phyloP scores from a whole-genome alignment of 139 green algal species.

The Chlorella sp. region DNA sequence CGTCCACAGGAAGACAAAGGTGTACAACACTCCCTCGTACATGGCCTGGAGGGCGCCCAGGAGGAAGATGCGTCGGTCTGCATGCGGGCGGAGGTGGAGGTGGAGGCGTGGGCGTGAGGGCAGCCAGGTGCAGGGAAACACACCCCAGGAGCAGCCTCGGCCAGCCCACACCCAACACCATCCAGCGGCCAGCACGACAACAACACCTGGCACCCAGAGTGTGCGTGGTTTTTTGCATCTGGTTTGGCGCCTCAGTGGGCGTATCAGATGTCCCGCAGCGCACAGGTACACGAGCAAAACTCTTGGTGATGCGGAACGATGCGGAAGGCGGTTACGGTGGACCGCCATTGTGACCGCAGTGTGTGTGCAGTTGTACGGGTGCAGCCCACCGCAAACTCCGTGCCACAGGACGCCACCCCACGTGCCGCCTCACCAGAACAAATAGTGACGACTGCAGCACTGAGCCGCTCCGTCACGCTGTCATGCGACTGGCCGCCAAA shows the following conservation, averaged over 20 bases:
- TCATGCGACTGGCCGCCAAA: conserved; percentile 46
- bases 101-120: background rate
- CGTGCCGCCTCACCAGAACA: background rate
- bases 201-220: too few relatives aligned
- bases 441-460: background rate
- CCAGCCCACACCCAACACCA: too few relatives aligned
- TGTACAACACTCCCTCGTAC: conserved; percentile 97
- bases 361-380: too few relatives aligned
- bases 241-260: too few relatives aligned
- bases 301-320: too few relatives aligned
- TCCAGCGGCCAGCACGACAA: too few relatives aligned
- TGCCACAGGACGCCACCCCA: background rate
- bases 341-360: too few relatives aligned
- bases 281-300: too few relatives aligned
- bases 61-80: conserved; percentile 59
- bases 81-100: background rate
- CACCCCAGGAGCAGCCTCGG: background rate
- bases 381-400: too few relatives aligned
- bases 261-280: too few relatives aligned
- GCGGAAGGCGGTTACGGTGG: too few relatives aligned
- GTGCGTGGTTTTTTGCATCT: too few relatives aligned
- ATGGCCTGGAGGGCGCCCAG: conserved; percentile 88
- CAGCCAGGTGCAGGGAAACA: background rate
- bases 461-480: background rate
- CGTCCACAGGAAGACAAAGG: conserved; percentile 98